Percentiles rank a stretch among this genome's conserved stretches.
phyloP scores from a whole-genome alignment of 176 grass and related monocot genomes.

The Saccharum spontaneum region DNA sequence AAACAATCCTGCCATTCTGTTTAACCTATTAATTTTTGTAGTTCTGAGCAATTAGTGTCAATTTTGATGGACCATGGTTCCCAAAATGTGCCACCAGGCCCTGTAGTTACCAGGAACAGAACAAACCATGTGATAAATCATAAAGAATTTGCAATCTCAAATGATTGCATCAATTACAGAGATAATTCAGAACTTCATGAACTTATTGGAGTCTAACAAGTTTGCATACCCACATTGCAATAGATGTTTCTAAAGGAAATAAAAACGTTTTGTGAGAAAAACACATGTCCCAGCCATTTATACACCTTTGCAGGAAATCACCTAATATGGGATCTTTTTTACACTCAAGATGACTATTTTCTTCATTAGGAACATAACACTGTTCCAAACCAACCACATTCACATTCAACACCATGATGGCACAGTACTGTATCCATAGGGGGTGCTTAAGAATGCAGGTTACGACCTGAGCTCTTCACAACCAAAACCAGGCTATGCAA shows the following conservation, averaged over 20 bases:
- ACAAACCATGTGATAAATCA: slow-evolving; percentile 8
- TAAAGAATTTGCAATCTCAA: neutral
- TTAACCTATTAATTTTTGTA: neutral
- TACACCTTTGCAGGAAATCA: neutral
- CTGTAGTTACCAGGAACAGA: neutral
- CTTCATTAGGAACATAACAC: neutral
- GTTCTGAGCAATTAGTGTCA: neutral
- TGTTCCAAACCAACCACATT: neutral
- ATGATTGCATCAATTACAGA: neutral
- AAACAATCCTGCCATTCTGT: neutral
- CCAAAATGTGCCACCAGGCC: neutral
- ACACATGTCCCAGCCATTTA: neutral
- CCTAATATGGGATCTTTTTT: neutral
- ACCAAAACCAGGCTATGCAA: neutral
- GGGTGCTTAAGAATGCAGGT: neutral
- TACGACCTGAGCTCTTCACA: neutral
- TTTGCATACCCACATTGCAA: slow-evolving; percentile 11
- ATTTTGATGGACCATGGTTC: neutral
- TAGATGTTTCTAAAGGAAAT: slow-evolving; percentile 1
- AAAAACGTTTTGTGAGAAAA: neutral
- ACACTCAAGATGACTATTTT: neutral
- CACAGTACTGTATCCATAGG: neutral
- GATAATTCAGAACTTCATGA: neutral
- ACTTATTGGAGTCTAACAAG: neutral
- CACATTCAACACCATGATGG: neutral